Base-by-base conservation (phyloP, 495 filamentous ascomycete species). In the Penicillium longicatenatum region DNA sequence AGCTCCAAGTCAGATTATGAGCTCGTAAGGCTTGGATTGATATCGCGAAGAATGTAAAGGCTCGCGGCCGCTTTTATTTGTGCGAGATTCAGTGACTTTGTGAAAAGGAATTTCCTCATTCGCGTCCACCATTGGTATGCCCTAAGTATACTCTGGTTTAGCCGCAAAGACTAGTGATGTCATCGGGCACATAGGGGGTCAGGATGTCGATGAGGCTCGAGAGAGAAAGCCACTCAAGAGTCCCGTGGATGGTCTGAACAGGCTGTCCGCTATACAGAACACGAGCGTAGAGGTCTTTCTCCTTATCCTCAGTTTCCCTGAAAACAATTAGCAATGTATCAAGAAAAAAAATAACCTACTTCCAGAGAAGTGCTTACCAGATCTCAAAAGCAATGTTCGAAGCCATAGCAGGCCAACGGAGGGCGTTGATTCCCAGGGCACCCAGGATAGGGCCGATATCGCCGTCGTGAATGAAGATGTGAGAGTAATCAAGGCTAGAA, bases 211-310 rank as follows among this genome's bases (percentile, higher is more conserved):
- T 56, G 14, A 61, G 33, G 19, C 52, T 35, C 1, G 43, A 42
- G 17, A 65, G 58, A n/a, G 33, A n/a, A 6, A 65, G 24, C 58
- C 62, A 61, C 8, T 61, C 62, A 11, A 65, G 44, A 1, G 30
- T 41, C 0, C 62, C 62, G 19, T 65, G 58, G 16, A 61, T 59
- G 12, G 58, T 61, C 44, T 65, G 47, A 21, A 61, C 42, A 6
- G 62, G 55, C 10, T 65, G 58, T 2, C 75, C 74, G 26, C 75
- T 77, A 51, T 77, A 78, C 29, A 78, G 50, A 2, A 78, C 75
- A 2, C 75, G 64, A 1, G 69, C 71, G 50, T 71, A 75, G 51
- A 69, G 65, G 0, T 35, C 20, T 3, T 49, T 24, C 0, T 60
- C 9, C 24, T 65, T 26, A 1, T 2, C 37, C 12, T 61, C 49